Evolutionary conservation across 2,329 filamentous ascomycete genomes (phyloP).

Genomic region (Aureobasidium uvarum): DNA sequence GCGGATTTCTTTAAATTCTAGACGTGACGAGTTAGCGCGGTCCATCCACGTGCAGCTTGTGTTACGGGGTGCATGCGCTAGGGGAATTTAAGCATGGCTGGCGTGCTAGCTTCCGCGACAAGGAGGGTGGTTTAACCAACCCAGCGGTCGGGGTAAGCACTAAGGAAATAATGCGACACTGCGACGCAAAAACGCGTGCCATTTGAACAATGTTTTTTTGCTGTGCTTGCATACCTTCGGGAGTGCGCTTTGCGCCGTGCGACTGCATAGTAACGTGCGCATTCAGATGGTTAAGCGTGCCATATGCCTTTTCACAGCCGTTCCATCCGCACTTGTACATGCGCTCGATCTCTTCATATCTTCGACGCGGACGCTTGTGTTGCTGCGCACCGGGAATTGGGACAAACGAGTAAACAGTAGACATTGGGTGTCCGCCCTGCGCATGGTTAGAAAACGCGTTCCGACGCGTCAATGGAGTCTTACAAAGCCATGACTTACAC

Average conservation of each 20-base stretch:
- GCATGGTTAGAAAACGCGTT: slow-evolving; percentile 23
- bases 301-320: slow-evolving; percentile 97
- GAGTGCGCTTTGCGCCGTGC: slow-evolving; percentile 89
- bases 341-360: slow-evolving; percentile 97
- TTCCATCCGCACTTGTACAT: slow-evolving; percentile 99
- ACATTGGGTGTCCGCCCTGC: slow-evolving; percentile 54
- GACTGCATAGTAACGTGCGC: slow-evolving; percentile 99
- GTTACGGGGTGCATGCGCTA: slow-evolving; percentile 37
- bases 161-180: slow-evolving; percentile 27
- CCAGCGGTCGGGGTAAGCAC: slow-evolving; percentile 31
- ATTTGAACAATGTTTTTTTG: slow-evolving; percentile 5
- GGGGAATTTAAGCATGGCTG: slow-evolving; percentile 33
- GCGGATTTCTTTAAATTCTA: slow-evolving; percentile 98
- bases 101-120: slow-evolving; percentile 35
- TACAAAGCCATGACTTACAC: slow-evolving; percentile 51
- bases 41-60: slow-evolving; percentile 30
- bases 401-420: slow-evolving; percentile 96
- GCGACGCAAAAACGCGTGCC: slow-evolving; percentile 10
- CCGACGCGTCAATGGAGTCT: slow-evolving; percentile 17
- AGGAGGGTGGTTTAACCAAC: slow-evolving; percentile 33
- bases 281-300: slow-evolving; percentile 94
- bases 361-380: slow-evolving; percentile 87
- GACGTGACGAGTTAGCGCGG: slow-evolving; percentile 41
- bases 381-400: slow-evolving; percentile 96
- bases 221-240: slow-evolving; percentile 71